phyloP scores from a whole-genome alignment of 2,329 filamentous ascomycete genomes.

The Alternaria angustiovoidea region DNA sequence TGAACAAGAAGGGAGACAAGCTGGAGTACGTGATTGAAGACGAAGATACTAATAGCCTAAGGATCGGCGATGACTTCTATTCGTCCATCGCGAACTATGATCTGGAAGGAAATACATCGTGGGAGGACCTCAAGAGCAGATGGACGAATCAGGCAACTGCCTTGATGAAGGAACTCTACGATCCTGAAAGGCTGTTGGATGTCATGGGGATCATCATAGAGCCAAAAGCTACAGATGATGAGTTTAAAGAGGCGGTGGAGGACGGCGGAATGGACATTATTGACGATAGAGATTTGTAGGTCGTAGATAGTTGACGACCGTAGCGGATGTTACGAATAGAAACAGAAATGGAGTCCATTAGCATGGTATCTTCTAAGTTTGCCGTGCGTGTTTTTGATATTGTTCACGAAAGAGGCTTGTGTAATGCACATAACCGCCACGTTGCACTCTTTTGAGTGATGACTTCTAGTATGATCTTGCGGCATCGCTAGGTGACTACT shows the following conservation, averaged over 20 bases:
- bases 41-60: neutral
- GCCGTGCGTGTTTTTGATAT: neutral
- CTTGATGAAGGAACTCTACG: neutral
- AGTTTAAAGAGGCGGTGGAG: neutral
- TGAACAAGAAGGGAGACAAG: neutral
- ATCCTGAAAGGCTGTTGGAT: neutral
- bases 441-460: too few species aligned
- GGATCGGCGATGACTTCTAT: neutral
- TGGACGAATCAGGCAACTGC: neutral
- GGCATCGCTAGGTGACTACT: too few species aligned
- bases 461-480: too few species aligned
- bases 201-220: neutral
- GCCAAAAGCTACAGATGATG: neutral
- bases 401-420: too few species aligned
- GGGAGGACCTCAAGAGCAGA: neutral
- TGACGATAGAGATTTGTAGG: neutral
- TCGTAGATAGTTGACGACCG: neutral
- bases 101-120: neutral
- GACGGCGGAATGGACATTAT: neutral
- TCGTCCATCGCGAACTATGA: neutral
- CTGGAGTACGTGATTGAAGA: neutral
- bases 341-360: rapidly evolving
- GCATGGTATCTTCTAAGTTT: neutral
- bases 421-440: too few species aligned
- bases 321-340: rapidly evolving